Conservation (phyloP, 495 filamentous ascomycete species). For the Aspergillus funiculosus region DNA sequence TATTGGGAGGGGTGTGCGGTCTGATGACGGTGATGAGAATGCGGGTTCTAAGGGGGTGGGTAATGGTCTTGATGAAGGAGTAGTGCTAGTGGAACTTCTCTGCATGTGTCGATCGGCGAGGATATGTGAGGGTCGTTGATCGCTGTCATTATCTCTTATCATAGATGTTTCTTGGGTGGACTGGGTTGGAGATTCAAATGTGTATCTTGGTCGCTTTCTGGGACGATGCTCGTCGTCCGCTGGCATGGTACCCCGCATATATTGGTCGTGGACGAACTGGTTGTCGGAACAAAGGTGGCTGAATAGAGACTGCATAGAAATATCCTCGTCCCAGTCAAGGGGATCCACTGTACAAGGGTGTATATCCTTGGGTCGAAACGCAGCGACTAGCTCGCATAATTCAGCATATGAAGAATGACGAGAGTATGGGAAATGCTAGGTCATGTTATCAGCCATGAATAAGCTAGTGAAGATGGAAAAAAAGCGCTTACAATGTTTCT, state of each 20-base stretch:
- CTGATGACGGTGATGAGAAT: background rate
- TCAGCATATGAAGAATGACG: slow-evolving; percentile 85
- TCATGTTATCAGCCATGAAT: background rate
- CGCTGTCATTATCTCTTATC: slow-evolving; percentile 7
- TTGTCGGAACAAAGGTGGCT: slow-evolving; percentile 58
- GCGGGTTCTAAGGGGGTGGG: background rate
- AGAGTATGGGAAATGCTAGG: slow-evolving; percentile 74
- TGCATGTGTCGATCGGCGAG: background rate
- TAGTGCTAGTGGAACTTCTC: too few relatives aligned
- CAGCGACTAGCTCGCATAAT: slow-evolving; percentile 61
- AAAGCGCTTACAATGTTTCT: slow-evolving; percentile 15
- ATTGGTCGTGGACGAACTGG: slow-evolving; percentile 59
- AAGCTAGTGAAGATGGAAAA: background rate
- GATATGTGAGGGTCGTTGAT: slow-evolving; percentile 1
- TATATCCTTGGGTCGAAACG: slow-evolving; percentile 69
- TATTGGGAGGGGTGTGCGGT: slow-evolving; percentile 7
- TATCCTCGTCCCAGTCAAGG: slow-evolving; percentile 52
- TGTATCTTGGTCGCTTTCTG: slow-evolving; percentile 26
- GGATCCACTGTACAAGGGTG: slow-evolving; percentile 78
- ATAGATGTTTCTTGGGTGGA: slow-evolving; percentile 23
- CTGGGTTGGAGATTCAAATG: slow-evolving; percentile 20
- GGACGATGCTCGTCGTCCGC: slow-evolving; percentile 17
- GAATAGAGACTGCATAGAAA: slow-evolving; percentile 63
- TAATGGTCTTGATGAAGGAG: background rate
- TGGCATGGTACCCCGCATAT: slow-evolving; percentile 46